Evolutionary conservation across 208 protist species (phyloP).

Genomic region (Crithidia mellificae): DNA sequence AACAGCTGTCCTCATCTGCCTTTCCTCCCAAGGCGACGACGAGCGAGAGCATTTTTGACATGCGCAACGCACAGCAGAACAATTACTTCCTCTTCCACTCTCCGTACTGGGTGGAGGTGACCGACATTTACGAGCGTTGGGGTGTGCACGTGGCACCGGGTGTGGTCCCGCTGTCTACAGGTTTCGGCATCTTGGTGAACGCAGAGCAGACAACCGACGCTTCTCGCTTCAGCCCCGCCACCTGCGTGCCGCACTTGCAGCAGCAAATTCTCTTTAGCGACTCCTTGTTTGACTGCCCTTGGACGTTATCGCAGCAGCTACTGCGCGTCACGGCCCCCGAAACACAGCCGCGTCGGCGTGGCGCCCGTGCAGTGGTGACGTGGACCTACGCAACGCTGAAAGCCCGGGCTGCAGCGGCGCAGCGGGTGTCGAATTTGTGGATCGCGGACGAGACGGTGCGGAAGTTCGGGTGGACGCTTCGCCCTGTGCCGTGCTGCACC

Average conservation of each 20-base stretch:
- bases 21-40: too few relatives aligned
- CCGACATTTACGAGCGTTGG: slow-evolving; percentile 36
- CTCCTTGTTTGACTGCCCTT: slow-evolving; percentile 2
- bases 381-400: slow-evolving; percentile 23
- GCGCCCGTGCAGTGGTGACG: background rate
- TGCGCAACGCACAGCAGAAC: background rate
- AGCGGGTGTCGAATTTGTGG: slow-evolving; percentile 33
- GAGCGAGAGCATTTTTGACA: background rate
- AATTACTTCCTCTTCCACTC: slow-evolving; percentile 37
- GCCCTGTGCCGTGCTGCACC: background rate
- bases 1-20: background rate
- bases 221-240: slow-evolving; percentile 36
- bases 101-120: slow-evolving; percentile 51
- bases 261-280: slow-evolving; percentile 29
- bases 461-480: slow-evolving; percentile 28
- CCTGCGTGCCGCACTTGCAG: slow-evolving; percentile 34
- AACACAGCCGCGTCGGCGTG: background rate
- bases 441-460: slow-evolving; percentile 13
- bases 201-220: slow-evolving; percentile 66
- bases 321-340: slow-evolving; percentile 2
- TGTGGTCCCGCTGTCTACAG: slow-evolving; percentile 20
- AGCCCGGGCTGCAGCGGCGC: slow-evolving; percentile 17
- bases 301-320: slow-evolving; percentile 24
- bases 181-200: slow-evolving; percentile 31
- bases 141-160: slow-evolving; percentile 31